Evolutionary conservation across 2,329 filamentous ascomycete species (phyloP).

Genomic region (Sporothrix globosa): DNA sequence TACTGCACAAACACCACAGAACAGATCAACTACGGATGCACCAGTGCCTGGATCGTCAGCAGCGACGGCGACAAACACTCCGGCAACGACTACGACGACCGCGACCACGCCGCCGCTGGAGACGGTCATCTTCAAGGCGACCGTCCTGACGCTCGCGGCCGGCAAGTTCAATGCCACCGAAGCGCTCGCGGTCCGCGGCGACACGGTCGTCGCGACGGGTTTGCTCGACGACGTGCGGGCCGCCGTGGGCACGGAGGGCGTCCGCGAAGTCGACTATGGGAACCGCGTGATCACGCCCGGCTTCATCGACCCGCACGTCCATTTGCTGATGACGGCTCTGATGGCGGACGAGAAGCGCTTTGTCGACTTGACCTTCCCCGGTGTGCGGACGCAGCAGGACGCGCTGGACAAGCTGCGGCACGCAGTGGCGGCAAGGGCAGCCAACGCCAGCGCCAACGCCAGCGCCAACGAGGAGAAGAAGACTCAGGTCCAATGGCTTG

Average conservation of each 20-base stretch:
- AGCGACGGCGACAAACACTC: background rate
- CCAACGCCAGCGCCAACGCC: background rate
- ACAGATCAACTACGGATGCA: background rate
- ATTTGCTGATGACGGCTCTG: constrained; percentile 31
- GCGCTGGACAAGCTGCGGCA: constrained; percentile 24
- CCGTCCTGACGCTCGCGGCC: constrained; percentile 27
- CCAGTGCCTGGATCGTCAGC: background rate
- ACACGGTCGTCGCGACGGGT: constrained; percentile 29
- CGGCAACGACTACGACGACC: background rate
- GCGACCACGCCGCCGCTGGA: background rate
- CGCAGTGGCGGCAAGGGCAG: background rate
- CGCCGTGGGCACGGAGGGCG: background rate
- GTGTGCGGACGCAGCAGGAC: constrained; percentile 20
- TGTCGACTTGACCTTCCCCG: constrained; percentile 31
- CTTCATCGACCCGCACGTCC: constrained; percentile 33
- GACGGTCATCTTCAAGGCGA: constrained; percentile 24
- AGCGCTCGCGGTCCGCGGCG: constrained; percentile 28
- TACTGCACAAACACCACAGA: background rate
- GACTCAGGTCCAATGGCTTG: constrained; percentile 23
- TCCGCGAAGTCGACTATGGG: constrained; percentile 28
- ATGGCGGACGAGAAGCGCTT: constrained; percentile 11
- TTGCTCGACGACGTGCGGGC: constrained; percentile 25
- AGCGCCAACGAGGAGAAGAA: background rate
- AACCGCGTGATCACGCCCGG: constrained; percentile 26
- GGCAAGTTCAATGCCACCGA: constrained; percentile 29